Evolutionary conservation across 192 early-diverging fungal species (phyloP).

Genomic region (Coemansia guatemalensis): DNA sequence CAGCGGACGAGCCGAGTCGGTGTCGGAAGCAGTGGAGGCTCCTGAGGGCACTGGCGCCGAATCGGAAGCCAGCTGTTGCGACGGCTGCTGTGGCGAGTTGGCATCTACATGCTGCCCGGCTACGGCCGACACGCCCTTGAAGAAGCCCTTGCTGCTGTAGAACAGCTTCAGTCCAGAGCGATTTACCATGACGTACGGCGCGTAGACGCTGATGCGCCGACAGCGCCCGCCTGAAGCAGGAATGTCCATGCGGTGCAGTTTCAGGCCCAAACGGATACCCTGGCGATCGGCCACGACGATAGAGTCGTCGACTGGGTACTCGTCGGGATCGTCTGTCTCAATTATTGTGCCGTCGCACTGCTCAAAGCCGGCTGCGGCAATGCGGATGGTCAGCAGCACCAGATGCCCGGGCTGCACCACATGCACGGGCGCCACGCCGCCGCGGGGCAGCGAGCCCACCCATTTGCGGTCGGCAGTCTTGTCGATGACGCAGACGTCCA

Average conservation of each 20-base stretch:
- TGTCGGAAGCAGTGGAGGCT: background rate
- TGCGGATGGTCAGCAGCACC: conserved; percentile 69
- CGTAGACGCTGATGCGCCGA: conserved; percentile 85
- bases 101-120: conserved; percentile 62
- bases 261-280: conserved; percentile 62
- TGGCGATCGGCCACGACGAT: conserved; percentile 67
- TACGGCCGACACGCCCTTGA: conserved; percentile 69
- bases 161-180: conserved; percentile 79
- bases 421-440: conserved; percentile 75
- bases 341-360: conserved; percentile 85
- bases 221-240: conserved; percentile 63
- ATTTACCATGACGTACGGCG: conserved; percentile 93
- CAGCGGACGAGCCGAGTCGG: conserved; percentile 44
- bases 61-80: conserved; percentile 1
- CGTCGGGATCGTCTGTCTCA: conserved; percentile 76
- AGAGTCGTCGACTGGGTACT: conserved; percentile 72
- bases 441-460: conserved; percentile 63
- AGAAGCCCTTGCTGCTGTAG: conserved; percentile 79
- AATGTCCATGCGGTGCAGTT: conserved; percentile 64
- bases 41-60: conserved; percentile 3
- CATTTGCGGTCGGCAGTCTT: conserved; percentile 69
- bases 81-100: conserved; percentile 17
- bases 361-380: conserved; percentile 73
- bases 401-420: conserved; percentile 81
- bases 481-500: conserved; percentile 78